Percentiles rank a stretch among this genome's conserved stretches.
Evolutionary conservation across 495 filamentous ascomycete species (phyloP).

Genomic region (Talaromyces thailandensis): DNA sequence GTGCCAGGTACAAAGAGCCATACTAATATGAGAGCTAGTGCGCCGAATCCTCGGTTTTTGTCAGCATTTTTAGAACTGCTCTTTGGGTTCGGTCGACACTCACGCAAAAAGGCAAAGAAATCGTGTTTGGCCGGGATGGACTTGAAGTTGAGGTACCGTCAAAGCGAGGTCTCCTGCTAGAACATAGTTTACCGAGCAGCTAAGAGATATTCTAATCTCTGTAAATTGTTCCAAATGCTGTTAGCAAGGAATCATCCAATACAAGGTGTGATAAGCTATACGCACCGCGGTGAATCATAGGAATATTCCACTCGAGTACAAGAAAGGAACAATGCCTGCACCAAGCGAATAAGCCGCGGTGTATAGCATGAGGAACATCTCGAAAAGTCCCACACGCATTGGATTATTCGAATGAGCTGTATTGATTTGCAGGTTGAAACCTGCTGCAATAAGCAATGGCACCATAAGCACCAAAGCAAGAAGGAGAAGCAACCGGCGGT

Average conservation of each 20-base stretch:
- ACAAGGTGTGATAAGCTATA: neutral
- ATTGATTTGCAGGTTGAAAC: conserved; percentile 8
- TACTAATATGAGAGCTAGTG: conserved; percentile 11
- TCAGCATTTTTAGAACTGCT: neutral
- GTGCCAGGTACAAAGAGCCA: conserved; percentile 17
- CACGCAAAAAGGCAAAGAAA: conserved; percentile 13
- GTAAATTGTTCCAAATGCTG: neutral
- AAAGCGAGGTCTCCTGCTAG: conserved; percentile 12
- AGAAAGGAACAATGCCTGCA: conserved; percentile 14
- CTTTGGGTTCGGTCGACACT: neutral
- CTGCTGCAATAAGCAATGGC: conserved; percentile 10
- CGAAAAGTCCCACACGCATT: conserved; percentile 2
- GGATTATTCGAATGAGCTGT: conserved; percentile 1
- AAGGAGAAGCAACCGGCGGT: conserved; percentile 12
- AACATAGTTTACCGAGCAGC: conserved; percentile 10
- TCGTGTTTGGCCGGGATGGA: conserved; percentile 4
- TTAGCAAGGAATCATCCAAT: neutral
- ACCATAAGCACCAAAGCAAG: conserved; percentile 11
- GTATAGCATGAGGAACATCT: conserved; percentile 11
- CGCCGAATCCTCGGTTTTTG: conserved; percentile 9
- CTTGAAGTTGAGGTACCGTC: conserved; percentile 10
- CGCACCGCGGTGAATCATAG: conserved; percentile 9
- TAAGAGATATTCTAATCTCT: conserved; percentile 16
- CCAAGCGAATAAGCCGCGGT: conserved; percentile 15
- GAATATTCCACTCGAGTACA: conserved; percentile 16